These are phyloP conservation scores for Citrullus colocynthis DNA, from an alignment of 306 rosid species.

Conservation along the genomic window DNA sequence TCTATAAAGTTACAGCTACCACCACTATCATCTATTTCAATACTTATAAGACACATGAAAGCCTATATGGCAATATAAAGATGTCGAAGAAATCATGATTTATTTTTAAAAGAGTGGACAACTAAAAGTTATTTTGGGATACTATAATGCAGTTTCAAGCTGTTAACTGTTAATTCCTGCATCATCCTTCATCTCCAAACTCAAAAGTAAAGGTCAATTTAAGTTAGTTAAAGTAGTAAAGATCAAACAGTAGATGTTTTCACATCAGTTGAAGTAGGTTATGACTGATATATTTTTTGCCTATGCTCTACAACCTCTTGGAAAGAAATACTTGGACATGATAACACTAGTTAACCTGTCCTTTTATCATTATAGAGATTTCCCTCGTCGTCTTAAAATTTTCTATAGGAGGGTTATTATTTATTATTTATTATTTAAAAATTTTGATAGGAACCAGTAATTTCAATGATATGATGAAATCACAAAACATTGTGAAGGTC, in stretches of 20 bases:
- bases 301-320: not conserved
- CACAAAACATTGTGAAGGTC: too few relatives aligned
- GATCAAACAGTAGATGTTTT: not conserved
- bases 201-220: not conserved
- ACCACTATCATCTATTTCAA: not conserved
- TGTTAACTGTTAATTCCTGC: not conserved
- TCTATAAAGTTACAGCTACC: not conserved
- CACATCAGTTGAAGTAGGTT: not conserved
- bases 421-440: too few relatives aligned
- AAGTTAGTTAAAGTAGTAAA: not conserved
- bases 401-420: not conserved
- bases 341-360: not conserved
- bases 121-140: not conserved
- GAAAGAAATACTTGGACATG: not conserved
- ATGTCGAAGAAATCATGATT: not conserved
- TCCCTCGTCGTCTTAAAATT: not conserved
- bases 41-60: not conserved
- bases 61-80: not conserved
- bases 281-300: not conserved
- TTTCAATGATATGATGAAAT: too few relatives aligned
- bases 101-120: not conserved
- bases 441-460: too few relatives aligned
- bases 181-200: not conserved
- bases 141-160: not conserved
- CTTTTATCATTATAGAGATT: not conserved